Evolutionary conservation across 2,329 filamentous ascomycete genomes (phyloP).

Genomic region (Arthroderma uncinatum): DNA sequence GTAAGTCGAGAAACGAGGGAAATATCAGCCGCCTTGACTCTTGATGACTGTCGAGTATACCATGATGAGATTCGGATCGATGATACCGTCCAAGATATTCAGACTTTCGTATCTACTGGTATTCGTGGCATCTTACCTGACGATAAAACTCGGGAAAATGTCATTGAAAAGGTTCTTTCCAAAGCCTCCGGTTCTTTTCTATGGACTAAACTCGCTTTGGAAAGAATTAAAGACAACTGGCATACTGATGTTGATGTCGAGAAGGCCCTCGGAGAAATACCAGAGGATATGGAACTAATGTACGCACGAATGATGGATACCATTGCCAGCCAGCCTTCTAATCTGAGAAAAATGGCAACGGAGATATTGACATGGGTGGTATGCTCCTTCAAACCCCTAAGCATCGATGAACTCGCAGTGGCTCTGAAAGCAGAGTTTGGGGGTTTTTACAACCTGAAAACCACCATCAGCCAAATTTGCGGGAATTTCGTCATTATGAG

Average conservation of each 20-base stretch:
- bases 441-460: constrained; percentile 16
- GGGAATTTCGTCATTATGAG: constrained; percentile 22
- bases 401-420: constrained; percentile 19
- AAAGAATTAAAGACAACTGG: constrained; percentile 13
- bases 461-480: constrained; percentile 20
- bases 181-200: constrained; percentile 32
- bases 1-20: constrained; percentile 10
- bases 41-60: background rate
- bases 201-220: constrained; percentile 23
- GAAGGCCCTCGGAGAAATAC: constrained; percentile 17
- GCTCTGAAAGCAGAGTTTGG: constrained; percentile 18
- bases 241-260: constrained; percentile 15
- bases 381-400: constrained; percentile 19
- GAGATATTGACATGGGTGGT: constrained; percentile 20
- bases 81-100: constrained; percentile 7
- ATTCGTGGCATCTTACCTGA: constrained; percentile 2
- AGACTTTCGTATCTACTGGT: background rate
- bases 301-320: constrained; percentile 22
- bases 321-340: constrained; percentile 5
- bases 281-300: constrained; percentile 20
- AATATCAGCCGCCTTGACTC: constrained; percentile 2
- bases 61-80: constrained; percentile 8
- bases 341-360: background rate
- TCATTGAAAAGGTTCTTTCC: constrained; percentile 24
- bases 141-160: constrained; percentile 14